These are phyloP conservation scores for Cercospora sesami DNA, from an alignment of 2,329 filamentous ascomycete species.

Conservation along the genomic window DNA sequence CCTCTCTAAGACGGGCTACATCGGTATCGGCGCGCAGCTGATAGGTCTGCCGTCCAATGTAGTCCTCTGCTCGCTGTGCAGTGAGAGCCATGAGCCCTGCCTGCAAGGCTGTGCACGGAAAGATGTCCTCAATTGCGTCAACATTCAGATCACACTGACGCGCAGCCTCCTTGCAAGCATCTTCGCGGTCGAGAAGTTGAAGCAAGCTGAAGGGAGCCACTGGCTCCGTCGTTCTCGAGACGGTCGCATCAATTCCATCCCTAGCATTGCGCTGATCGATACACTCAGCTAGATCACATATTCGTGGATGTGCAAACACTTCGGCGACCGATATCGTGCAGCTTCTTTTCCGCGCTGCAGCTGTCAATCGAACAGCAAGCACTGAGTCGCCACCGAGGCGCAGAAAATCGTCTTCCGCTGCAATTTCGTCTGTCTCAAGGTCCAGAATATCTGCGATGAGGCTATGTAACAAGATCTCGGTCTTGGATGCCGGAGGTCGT, in stretches of 20 bases:
- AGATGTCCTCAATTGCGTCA: constrained; percentile 51
- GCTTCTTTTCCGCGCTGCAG: constrained; percentile 40
- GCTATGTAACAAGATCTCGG: not conserved
- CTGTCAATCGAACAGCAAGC: constrained; percentile 48
- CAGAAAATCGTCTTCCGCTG: constrained; percentile 46
- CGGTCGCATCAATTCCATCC: not conserved
- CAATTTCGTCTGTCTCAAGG: constrained; percentile 8
- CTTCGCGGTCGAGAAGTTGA: not conserved
- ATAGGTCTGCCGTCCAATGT: constrained; percentile 47
- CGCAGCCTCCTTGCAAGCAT: not conserved
- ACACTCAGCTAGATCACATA: constrained; percentile 27
- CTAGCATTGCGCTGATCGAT: not conserved
- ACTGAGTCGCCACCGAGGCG: constrained; percentile 51
- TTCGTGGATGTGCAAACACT: constrained; percentile 42
- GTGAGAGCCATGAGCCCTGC: constrained; percentile 53
- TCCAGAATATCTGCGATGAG: constrained; percentile 16
- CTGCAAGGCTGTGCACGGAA: constrained; percentile 41
- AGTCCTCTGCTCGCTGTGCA: constrained; percentile 53
- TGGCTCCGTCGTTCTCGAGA: not conserved
- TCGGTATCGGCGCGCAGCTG: constrained; percentile 30
- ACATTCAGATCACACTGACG: not conserved
- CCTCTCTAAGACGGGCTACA: constrained; percentile 40
- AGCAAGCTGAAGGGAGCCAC: not conserved
- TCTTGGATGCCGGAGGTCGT: not conserved
- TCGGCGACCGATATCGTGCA: constrained; percentile 45